phyloP scores from a whole-genome alignment of 2,329 filamentous ascomycete genomes.

The Helminthosporium solani region DNA sequence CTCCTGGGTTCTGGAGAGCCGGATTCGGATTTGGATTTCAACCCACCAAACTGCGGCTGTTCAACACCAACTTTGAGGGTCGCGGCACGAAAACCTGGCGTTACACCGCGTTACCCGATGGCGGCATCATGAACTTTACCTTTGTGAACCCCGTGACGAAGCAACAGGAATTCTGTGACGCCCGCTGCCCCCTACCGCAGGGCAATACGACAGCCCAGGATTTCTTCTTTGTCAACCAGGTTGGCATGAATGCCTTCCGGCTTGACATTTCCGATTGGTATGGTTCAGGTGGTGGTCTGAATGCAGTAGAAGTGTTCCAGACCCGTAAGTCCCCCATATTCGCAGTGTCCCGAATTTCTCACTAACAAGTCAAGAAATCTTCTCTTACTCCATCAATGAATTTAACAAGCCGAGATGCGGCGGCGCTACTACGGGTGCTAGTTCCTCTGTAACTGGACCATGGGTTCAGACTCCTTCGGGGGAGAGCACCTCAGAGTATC shows the following conservation, averaged over 20 bases:
- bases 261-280: constrained; percentile 88
- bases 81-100: constrained; percentile 87
- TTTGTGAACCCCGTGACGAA: constrained; percentile 74
- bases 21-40: constrained; percentile 79
- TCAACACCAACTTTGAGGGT: constrained; percentile 82
- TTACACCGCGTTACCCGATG: constrained; percentile 79
- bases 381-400: constrained; percentile 76
- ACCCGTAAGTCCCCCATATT: constrained; percentile 50
- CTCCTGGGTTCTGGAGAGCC: constrained; percentile 79
- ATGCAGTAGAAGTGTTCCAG: constrained; percentile 83
- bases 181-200: constrained; percentile 76
- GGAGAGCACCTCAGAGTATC: constrained; percentile 72
- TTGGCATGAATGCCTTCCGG: constrained; percentile 85
- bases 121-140: constrained; percentile 94
- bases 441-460: constrained; percentile 67
- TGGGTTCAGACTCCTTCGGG: constrained; percentile 71
- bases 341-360: not conserved
- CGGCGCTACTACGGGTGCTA: constrained; percentile 61
- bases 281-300: constrained; percentile 78
- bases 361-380: constrained; percentile 59
- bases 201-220: constrained; percentile 75
- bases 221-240: constrained; percentile 87
- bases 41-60: constrained; percentile 82
- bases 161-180: constrained; percentile 70
- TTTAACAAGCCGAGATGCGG: constrained; percentile 89